Base-by-base conservation (phyloP, 2,329 filamentous ascomycete genomes). In the Arthrobotrys pseudoclavata region DNA sequence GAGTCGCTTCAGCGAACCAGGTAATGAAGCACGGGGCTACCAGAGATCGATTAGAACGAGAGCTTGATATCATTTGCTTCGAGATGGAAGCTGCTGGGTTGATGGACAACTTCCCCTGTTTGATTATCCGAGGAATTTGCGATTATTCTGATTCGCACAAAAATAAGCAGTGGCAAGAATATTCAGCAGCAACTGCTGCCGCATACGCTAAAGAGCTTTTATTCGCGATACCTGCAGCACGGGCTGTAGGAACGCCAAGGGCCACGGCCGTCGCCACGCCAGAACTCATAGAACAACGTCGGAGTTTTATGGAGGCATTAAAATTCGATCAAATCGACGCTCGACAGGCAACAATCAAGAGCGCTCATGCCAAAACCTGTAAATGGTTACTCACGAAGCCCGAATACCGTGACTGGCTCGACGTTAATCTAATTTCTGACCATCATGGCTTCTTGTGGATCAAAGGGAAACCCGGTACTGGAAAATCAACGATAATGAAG, bases 401-500 rank as follows among this genome's bases (percentile, higher is more conserved):
- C 0, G 68, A 81, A 5, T 87, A 85, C 61, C 18, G 78, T 3
- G 70, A 77, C 20, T 87, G 86, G 86, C 80, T 83, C 6, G 80
- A 85, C 42, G 37, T 70, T 0, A 60, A 55, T 1, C 76, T 81
- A 24, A 24, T 80, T 0, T 29, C 7, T 29, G 7, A 29, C 7
- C 79, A 80, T 13, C 64, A 80, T 55, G 76, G 80, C 4, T 81
- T 84, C 45, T 69, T 84, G 6, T 84, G 83, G 83, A 81, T 84
- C 24, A 83, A 83, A 61, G 84, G 85, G 0, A 84, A 85, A 13
- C 84, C 85, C 6, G 84, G 84, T 9, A 81, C 82, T 0, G 85
- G 85, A 2, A 86, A 86, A 69, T 85, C 84, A 13, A 86, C 84
- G 0, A 67, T 86, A 3, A 86, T 87, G 84, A 87, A 86, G 60